A percentile compares a stretch with the other conserved stretches of the same genome.
phyloP scores from a whole-genome alignment of 306 rosid species.

The Prunus armeniaca region DNA sequence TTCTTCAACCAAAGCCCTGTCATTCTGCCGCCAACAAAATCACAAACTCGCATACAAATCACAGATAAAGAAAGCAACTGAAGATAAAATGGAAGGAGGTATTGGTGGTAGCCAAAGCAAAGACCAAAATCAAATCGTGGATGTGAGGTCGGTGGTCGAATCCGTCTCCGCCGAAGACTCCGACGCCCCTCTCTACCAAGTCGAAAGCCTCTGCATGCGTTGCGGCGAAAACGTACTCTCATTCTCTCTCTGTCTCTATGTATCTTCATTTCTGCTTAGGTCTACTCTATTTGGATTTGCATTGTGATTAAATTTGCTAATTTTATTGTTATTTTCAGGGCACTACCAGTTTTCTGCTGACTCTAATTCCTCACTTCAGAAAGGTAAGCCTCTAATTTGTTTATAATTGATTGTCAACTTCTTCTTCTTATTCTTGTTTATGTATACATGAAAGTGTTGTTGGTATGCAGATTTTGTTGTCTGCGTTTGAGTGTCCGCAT shows the following conservation, averaged over 20 bases:
- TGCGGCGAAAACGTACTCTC: slow-evolving; percentile 61
- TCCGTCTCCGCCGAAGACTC: slow-evolving; percentile 62
- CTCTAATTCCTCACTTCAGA: slow-evolving; percentile 79
- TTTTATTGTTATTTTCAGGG: slow-evolving; percentile 42
- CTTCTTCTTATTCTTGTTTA: background rate
- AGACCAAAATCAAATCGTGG: slow-evolving; percentile 49
- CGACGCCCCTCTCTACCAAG: slow-evolving; percentile 61
- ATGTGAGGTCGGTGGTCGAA: slow-evolving; percentile 81
- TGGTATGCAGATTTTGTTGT: slow-evolving; percentile 65
- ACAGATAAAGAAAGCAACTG: background rate
- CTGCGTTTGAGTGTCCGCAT: slow-evolving; percentile 89
- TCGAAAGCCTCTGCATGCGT: slow-evolving; percentile 96
- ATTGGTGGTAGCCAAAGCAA: background rate
- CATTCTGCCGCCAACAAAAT: background rate
- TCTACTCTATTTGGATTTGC: background rate
- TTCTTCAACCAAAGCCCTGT: background rate
- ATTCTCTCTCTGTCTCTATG: background rate
- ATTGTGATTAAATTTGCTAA: background rate
- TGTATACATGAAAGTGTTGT: background rate
- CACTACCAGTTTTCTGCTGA: slow-evolving; percentile 62
- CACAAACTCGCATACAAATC: background rate
- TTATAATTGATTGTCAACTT: background rate
- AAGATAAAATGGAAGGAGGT: slow-evolving; percentile 4
- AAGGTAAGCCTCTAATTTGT: slow-evolving; percentile 47
- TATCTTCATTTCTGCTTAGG: background rate